Conservation (phyloP, 768 basidiomycete species). For the Mycena galopus region DNA sequence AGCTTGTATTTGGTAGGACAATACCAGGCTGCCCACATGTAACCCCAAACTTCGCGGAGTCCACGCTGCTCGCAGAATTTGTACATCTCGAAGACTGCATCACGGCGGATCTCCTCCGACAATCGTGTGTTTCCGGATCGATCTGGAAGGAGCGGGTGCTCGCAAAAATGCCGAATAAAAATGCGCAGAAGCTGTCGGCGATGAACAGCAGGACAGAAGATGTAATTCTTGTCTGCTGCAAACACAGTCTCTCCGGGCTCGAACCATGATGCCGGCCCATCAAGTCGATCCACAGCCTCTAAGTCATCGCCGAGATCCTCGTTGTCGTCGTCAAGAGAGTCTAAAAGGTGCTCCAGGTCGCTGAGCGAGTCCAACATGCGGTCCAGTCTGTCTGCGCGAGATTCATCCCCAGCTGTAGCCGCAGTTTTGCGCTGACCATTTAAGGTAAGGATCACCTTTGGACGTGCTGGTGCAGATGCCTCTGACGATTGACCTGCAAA, state of each 20-base stretch:
- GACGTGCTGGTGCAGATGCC: not conserved
- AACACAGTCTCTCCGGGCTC: not conserved
- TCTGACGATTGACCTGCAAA: not conserved
- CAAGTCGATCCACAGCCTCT: no score
- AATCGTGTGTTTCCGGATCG: not conserved
- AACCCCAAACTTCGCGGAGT: not conserved
- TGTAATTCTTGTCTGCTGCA: not conserved
- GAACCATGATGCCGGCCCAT: no score
- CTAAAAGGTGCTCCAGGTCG: no score
- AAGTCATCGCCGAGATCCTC: no score
- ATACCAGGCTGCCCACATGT: slow-evolving; percentile 40
- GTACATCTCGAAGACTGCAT: not conserved
- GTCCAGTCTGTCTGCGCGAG: no score
- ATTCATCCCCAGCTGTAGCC: no score
- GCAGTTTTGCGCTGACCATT: not conserved
- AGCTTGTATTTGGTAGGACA: slow-evolving; percentile 32
- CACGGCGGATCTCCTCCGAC: not conserved
- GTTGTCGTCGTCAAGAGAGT: no score
- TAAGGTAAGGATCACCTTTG: not conserved
- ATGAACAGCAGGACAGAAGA: not conserved
- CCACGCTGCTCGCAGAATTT: not conserved
- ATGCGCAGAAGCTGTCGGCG: not conserved
- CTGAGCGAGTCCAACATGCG: no score
- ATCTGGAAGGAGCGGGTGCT: not conserved
- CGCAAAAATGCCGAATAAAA: not conserved